Percentiles rank a stretch among this genome's conserved stretches.
phyloP scores from a whole-genome alignment of 257 asterid genomes.

The Eustoma russellianum region DNA sequence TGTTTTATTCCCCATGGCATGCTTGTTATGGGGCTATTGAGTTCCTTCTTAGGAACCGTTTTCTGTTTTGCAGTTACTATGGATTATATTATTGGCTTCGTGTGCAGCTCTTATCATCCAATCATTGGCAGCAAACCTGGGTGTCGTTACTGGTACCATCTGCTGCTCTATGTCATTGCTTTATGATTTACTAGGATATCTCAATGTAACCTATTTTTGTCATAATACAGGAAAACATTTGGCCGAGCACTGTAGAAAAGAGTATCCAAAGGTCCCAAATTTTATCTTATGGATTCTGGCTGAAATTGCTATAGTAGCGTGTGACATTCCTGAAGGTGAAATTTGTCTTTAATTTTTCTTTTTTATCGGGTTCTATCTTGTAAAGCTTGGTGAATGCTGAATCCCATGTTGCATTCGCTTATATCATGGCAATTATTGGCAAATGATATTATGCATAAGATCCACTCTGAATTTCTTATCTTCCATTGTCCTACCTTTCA shows the following conservation, averaged over 20 bases:
- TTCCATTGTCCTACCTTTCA: too few relatives aligned
- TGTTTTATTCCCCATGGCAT: background rate
- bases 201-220: slow-evolving; percentile 2
- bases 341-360: background rate
- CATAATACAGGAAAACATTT: slow-evolving; percentile 65
- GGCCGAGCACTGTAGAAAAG: slow-evolving; percentile 92
- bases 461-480: too few relatives aligned
- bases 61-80: slow-evolving; percentile 49
- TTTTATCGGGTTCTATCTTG: background rate
- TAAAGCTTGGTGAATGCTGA: background rate
- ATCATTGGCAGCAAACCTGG: slow-evolving; percentile 90
- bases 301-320: slow-evolving; percentile 84
- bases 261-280: slow-evolving; percentile 67
- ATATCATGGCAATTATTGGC: too few relatives aligned
- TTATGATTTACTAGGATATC: slow-evolving; percentile 1
- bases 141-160: slow-evolving; percentile 79
- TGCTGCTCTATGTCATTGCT: background rate
- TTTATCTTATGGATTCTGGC: slow-evolving; percentile 82
- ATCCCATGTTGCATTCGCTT: too few relatives aligned
- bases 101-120: slow-evolving; percentile 86
- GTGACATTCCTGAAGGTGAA: slow-evolving; percentile 96
- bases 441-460: too few relatives aligned
- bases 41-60: slow-evolving; percentile 4
- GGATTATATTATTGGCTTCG: slow-evolving; percentile 89
- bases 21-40: background rate